phyloP scores from a whole-genome alignment of 1,284 basidiomycete genomes.

The Sutorius eximius region DNA sequence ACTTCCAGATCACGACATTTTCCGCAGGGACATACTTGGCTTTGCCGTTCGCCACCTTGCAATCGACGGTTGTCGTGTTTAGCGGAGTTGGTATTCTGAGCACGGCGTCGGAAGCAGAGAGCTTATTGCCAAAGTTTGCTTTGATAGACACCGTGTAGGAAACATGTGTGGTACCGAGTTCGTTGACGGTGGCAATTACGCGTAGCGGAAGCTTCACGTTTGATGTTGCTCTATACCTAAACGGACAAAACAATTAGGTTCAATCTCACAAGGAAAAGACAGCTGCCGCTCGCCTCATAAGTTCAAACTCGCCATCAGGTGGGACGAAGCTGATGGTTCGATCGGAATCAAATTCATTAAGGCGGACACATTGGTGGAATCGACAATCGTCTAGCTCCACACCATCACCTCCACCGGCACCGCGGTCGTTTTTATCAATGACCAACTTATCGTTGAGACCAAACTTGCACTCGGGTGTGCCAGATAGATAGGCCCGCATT shows the following conservation, averaged over 20 bases:
- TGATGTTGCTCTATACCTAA: conserved; percentile 90
- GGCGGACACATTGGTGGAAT: conserved; percentile 97
- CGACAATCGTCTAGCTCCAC: conserved; percentile 97
- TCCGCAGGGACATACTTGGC: conserved; percentile 96
- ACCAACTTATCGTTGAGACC: conserved; percentile 98
- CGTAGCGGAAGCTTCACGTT: conserved; percentile 95
- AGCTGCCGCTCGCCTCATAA: conserved; percentile 73
- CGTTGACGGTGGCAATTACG: conserved; percentile 89
- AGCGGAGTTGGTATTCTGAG: conserved; percentile 94
- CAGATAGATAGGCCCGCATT: conserved; percentile 96
- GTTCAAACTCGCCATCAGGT: conserved; percentile 97
- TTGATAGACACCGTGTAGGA: conserved; percentile 90
- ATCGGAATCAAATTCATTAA: conserved; percentile 92
- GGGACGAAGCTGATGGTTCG: conserved; percentile 96
- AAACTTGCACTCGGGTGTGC: conserved; percentile 97
- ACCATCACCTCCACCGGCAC: conserved; percentile 60
- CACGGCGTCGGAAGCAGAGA: conserved; percentile 91
- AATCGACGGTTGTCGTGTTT: conserved; percentile 90
- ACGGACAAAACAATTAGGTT: conserved; percentile 3
- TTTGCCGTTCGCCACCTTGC: conserved; percentile 90
- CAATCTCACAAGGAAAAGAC: conserved; percentile 2
- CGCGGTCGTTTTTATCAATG: conserved; percentile 82
- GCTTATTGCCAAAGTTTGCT: conserved; percentile 88
- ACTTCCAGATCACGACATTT: conserved; percentile 98
- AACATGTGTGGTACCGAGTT: conserved; percentile 88